These are phyloP conservation scores for Diaporthe vexans DNA, from an alignment of 2,329 filamentous ascomycete species.

Conservation along the genomic window DNA sequence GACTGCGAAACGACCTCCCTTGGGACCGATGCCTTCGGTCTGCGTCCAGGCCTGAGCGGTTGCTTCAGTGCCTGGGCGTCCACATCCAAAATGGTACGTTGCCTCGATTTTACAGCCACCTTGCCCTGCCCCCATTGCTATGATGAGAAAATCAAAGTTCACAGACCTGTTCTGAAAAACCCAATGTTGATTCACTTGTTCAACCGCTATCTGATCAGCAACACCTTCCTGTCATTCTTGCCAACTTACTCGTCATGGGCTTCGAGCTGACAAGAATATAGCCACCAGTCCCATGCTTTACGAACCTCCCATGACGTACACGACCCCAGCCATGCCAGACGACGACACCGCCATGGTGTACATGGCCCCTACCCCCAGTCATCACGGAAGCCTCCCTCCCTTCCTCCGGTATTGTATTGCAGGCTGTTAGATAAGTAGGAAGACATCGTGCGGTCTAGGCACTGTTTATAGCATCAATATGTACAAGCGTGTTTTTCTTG, in stretches of 20 bases:
- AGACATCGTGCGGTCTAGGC: background rate
- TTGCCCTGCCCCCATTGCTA: conserved; percentile 58
- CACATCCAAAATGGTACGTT: conserved; percentile 56
- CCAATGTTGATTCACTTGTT: conserved; percentile 79
- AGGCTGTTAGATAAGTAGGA: background rate
- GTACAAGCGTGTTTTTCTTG: background rate
- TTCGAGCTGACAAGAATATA: conserved; percentile 28
- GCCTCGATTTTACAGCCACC: conserved; percentile 15
- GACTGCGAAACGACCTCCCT: background rate
- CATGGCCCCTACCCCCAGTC: background rate
- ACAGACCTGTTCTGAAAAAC: conserved; percentile 87
- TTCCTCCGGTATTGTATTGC: background rate
- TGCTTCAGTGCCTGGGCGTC: background rate
- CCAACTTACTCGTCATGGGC: conserved; percentile 35
- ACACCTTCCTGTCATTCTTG: conserved; percentile 41
- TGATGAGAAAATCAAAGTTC: conserved; percentile 80
- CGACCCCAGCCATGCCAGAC: background rate
- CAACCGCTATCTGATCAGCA: conserved; percentile 84
- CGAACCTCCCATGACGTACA: background rate
- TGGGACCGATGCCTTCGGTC: background rate
- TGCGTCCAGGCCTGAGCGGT: conserved; percentile 6
- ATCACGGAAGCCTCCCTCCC: background rate
- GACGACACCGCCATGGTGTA: background rate
- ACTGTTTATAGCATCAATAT: background rate
- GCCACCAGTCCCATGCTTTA: background rate